Conservation (phyloP, 192 early-diverging fungal species). For the Chytriomyces sp. region DNA sequence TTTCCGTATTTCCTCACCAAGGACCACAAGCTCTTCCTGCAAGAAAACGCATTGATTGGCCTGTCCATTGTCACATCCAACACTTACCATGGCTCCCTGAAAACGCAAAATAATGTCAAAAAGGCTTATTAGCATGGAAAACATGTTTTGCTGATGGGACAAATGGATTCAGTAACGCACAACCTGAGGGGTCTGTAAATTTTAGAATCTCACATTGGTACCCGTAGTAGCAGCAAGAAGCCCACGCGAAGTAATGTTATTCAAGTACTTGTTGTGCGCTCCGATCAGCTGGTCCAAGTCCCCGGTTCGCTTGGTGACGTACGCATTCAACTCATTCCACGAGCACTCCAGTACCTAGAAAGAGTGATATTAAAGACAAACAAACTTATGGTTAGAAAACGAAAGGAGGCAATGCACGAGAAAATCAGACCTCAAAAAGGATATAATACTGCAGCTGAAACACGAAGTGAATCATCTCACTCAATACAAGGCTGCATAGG, state of each 20-base stretch:
- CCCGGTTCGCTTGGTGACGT: conserved; percentile 57
- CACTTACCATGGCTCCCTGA: conserved; percentile 11
- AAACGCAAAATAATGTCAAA: conserved; percentile 28
- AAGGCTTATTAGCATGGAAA: conserved; percentile 21
- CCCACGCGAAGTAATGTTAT: conserved; percentile 64
- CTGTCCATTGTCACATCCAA: neutral
- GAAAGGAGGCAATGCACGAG: neutral
- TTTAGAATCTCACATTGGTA: neutral
- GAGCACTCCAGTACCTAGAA: conserved; percentile 78
- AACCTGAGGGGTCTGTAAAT: neutral
- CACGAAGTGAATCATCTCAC: conserved; percentile 93
- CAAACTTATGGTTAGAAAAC: too few species aligned
- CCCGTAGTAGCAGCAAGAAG: conserved; percentile 48
- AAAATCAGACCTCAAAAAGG: conserved; percentile 75
- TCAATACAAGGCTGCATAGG: conserved; percentile 65
- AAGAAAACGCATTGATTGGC: neutral
- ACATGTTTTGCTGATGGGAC: conserved; percentile 9
- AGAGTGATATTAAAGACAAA: neutral
- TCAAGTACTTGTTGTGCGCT: conserved; percentile 77
- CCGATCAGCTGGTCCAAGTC: conserved; percentile 82
- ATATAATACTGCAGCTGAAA: conserved; percentile 93
- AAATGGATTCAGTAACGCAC: neutral
- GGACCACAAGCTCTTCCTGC: neutral
- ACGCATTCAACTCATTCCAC: conserved; percentile 76
- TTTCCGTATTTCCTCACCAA: conserved; percentile 4